Evolutionary conservation across 2,329 filamentous ascomycete genomes (phyloP).

Genomic region (Fusarium pseudocircinatum): DNA sequence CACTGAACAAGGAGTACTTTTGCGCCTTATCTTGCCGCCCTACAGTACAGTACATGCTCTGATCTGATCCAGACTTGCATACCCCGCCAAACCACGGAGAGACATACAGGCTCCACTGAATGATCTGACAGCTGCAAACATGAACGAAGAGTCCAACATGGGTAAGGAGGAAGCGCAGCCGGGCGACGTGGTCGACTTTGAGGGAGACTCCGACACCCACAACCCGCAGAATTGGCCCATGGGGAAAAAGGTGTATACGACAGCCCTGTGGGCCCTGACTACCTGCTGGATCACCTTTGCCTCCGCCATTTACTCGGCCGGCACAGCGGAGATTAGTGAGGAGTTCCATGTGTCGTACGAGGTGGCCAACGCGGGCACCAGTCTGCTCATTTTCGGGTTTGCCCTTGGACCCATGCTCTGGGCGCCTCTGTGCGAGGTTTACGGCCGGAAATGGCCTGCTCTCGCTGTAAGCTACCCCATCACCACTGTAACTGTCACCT

Average conservation of each 20-base stretch:
- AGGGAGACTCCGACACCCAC: not conserved
- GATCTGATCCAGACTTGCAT: not conserved
- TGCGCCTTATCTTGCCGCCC: not conserved
- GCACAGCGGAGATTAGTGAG: constrained; percentile 2
- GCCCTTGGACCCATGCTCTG: constrained; percentile 78
- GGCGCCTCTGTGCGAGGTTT: constrained; percentile 76
- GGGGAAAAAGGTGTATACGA: not conserved
- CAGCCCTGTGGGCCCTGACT: not conserved
- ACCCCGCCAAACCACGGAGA: not conserved
- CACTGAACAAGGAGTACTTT: not conserved
- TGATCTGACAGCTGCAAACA: not conserved
- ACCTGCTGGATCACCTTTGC: not conserved
- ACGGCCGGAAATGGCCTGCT: constrained; percentile 59
- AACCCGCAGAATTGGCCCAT: not conserved
- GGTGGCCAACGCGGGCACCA: constrained; percentile 12
- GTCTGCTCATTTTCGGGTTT: constrained; percentile 23
- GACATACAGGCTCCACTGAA: not conserved
- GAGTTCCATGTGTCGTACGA: constrained; percentile 10
- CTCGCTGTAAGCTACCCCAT: not conserved
- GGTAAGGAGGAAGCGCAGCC: not conserved
- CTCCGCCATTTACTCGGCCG: constrained; percentile 7
- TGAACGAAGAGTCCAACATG: not conserved
- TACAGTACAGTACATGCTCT: not conserved
- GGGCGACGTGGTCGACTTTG: not conserved
- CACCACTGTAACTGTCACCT: not conserved